phyloP scores from a whole-genome alignment of 2,329 filamentous ascomycete species.

The Rhynchosporium secalis region DNA sequence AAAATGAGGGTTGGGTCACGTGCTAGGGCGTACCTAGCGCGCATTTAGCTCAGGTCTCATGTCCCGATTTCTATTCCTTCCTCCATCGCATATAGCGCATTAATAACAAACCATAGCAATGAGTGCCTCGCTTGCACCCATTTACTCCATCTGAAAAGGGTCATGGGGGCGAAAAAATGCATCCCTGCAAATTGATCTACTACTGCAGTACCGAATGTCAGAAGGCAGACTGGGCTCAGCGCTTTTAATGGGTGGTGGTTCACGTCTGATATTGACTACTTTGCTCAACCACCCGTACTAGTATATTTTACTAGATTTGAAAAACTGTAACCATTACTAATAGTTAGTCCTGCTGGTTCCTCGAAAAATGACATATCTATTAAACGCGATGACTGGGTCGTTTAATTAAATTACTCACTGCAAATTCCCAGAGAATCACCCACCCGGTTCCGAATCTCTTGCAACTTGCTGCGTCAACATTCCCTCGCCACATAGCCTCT shows the following conservation, averaged over 20 bases:
- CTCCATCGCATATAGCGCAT: too few species aligned
- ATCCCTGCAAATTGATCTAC: not conserved
- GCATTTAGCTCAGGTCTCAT: too few species aligned
- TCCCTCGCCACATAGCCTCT: not conserved
- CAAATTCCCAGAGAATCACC: conserved; percentile 14
- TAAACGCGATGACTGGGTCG: too few species aligned
- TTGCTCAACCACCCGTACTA: too few species aligned
- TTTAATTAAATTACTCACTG: not conserved
- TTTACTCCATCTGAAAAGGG: not conserved
- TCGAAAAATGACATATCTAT: too few species aligned
- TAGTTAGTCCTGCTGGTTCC: too few species aligned
- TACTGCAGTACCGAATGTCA: conserved; percentile 11
- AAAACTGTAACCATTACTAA: too few species aligned
- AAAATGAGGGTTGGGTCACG: too few species aligned
- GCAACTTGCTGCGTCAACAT: conserved; percentile 13
- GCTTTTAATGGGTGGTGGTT: not conserved
- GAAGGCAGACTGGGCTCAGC: not conserved
- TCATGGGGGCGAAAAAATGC: not conserved
- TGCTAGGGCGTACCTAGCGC: too few species aligned
- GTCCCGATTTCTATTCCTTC: too few species aligned
- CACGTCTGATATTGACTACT: too few species aligned
- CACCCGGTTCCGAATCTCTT: not conserved
- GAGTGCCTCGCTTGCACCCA: not conserved
- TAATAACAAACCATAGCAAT: not conserved
- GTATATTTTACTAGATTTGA: too few species aligned